Percentiles rank a stretch among this genome's conserved stretches.
Evolutionary conservation across 805 yeast species (phyloP).

Genomic region (Schizosaccharomyces pombe): DNA sequence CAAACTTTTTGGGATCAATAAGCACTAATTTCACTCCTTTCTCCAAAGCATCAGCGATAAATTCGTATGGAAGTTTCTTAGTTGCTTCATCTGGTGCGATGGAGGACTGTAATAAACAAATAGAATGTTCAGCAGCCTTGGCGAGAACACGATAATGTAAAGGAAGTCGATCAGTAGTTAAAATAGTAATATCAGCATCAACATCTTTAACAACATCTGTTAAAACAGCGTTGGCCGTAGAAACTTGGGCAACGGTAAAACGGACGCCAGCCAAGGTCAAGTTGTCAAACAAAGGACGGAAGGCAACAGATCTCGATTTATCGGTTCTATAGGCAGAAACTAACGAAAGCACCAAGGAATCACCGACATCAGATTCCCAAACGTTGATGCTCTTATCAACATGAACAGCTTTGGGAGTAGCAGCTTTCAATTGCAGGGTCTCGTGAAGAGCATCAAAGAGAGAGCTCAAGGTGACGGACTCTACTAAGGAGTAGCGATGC

Average conservation of each 20-base stretch:
- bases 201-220: slow-evolving; percentile 37
- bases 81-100: not conserved
- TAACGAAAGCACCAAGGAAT: not conserved
- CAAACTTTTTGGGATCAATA: not conserved
- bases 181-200: slow-evolving; percentile 31
- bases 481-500: not conserved
- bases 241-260: not conserved
- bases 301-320: not conserved
- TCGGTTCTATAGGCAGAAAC: not conserved
- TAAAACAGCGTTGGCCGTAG: not conserved
- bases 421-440: not conserved
- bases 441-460: not conserved
- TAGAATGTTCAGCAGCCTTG: not conserved
- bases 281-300: not conserved
- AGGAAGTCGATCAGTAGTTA: slow-evolving; percentile 17
- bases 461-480: not conserved
- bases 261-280: not conserved
- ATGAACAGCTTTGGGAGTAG: not conserved
- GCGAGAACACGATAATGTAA: not conserved
- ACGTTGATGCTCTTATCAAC: not conserved
- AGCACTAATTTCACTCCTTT: not conserved
- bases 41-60: not conserved
- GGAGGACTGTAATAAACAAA: not conserved
- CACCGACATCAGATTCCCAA: not conserved
- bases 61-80: not conserved